Conservation (phyloP, 2,329 filamentous ascomycete genomes). For the Monosporascus ibericus region DNA sequence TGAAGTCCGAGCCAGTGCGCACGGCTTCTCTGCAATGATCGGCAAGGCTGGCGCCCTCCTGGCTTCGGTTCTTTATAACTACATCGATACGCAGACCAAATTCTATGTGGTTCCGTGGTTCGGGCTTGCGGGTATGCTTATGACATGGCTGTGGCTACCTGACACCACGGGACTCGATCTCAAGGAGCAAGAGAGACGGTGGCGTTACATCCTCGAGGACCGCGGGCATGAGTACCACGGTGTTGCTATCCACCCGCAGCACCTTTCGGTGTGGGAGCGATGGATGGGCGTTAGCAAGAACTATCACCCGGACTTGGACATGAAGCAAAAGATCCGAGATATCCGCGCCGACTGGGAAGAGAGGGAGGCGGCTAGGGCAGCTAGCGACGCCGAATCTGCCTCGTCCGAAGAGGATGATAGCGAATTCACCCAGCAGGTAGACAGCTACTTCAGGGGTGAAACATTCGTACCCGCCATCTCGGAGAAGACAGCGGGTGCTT, state of each 20-base stretch:
- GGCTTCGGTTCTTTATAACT: conserved; percentile 88
- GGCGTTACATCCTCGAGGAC: conserved; percentile 77
- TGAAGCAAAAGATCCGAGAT: conserved; percentile 77
- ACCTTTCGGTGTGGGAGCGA: conserved; percentile 85
- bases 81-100: conserved; percentile 77
- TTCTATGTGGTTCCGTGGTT: conserved; percentile 94
- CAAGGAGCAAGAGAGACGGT: conserved; percentile 94
- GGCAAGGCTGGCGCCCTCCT: conserved; percentile 86
- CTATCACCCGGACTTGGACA: conserved; percentile 80
- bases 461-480: conserved; percentile 6
- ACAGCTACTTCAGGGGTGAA: conserved; percentile 42
- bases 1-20: conserved; percentile 84
- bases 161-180: conserved; percentile 95
- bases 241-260: conserved; percentile 82
- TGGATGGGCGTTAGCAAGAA: conserved; percentile 69
- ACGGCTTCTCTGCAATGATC: conserved; percentile 87
- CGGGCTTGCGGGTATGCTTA: conserved; percentile 75
- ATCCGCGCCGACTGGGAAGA: conserved; percentile 61
- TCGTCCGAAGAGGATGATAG: conserved; percentile 37
- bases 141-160: conserved; percentile 84
- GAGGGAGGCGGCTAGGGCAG: conserved; percentile 38
- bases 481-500: conserved; percentile 15
- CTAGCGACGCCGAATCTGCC: conserved; percentile 39
- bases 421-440: conserved; percentile 47
- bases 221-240: conserved; percentile 82